phyloP scores from a whole-genome alignment of 805 yeast genomes.

The Barnettozyma salicaria region DNA sequence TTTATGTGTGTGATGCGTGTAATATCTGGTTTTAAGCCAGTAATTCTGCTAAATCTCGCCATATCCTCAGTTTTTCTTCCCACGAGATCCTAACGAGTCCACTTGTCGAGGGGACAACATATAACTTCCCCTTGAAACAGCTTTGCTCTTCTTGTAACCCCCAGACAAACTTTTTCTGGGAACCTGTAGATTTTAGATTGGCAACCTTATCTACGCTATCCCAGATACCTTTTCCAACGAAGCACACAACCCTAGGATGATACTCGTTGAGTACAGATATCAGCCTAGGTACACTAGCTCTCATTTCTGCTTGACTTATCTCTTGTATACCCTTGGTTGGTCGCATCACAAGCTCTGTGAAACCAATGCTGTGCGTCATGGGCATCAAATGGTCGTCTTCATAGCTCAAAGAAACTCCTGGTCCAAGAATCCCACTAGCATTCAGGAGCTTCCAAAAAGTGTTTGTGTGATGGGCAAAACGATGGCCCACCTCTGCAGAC shows the following conservation, averaged over 20 bases:
- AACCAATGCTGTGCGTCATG: constrained; percentile 47
- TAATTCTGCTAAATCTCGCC: constrained; percentile 36
- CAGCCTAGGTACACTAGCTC: constrained; percentile 47
- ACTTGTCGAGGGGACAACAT: constrained; percentile 68
- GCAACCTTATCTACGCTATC: constrained; percentile 41
- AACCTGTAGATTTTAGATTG: constrained; percentile 20
- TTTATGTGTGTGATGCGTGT: constrained; percentile 1
- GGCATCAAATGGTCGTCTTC: constrained; percentile 36
- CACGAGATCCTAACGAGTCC: constrained; percentile 56
- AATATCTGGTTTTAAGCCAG: neutral
- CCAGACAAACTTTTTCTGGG: constrained; percentile 40
- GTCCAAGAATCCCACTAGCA: constrained; percentile 40
- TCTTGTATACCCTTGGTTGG: constrained; percentile 58
- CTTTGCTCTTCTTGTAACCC: constrained; percentile 36
- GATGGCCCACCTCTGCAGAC: constrained; percentile 57
- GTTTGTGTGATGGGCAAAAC: constrained; percentile 67
- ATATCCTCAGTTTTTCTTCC: constrained; percentile 39
- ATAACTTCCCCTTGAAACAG: constrained; percentile 29
- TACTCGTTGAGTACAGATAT: constrained; percentile 36
- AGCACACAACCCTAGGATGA: constrained; percentile 41
- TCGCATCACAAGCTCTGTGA: constrained; percentile 63
- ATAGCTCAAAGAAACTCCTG: neutral
- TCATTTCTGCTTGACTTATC: constrained; percentile 45
- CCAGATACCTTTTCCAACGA: constrained; percentile 77
- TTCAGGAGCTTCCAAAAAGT: constrained; percentile 61